Conservation (phyloP, 768 basidiomycete species). For the Tremella fuciformis region DNA sequence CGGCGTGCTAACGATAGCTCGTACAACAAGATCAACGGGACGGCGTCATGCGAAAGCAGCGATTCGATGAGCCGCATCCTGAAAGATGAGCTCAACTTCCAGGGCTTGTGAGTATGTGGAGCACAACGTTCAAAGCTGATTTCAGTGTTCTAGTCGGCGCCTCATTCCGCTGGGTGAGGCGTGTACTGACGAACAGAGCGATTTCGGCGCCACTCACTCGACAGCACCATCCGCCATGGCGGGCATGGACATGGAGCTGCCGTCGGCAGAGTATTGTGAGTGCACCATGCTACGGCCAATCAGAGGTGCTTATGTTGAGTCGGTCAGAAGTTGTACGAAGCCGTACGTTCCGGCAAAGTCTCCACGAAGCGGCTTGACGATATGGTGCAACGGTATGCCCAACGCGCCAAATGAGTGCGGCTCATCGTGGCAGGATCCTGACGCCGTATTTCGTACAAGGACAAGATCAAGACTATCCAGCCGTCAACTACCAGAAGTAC, state of each 20-base stretch:
- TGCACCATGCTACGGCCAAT: not conserved
- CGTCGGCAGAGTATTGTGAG: slow-evolving; percentile 34
- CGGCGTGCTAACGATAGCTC: slow-evolving; percentile 22
- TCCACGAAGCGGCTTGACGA: slow-evolving; percentile 39
- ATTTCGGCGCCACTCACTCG: slow-evolving; percentile 45
- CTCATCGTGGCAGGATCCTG: slow-evolving; percentile 32
- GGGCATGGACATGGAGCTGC: slow-evolving; percentile 49
- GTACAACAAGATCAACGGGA: slow-evolving; percentile 51
- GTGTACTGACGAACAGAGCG: slow-evolving; percentile 28
- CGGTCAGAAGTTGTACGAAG: slow-evolving; percentile 29
- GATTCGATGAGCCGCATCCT: slow-evolving; percentile 45
- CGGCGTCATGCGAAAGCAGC: slow-evolving; percentile 48
- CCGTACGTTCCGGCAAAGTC: slow-evolving; percentile 37
- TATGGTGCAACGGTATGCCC: slow-evolving; percentile 35
- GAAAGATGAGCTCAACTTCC: slow-evolving; percentile 51
- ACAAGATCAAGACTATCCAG: slow-evolving; percentile 64
- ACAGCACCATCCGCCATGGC: slow-evolving; percentile 29
- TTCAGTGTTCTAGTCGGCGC: not conserved
- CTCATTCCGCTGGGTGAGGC: not conserved
- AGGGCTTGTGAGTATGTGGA: slow-evolving; percentile 41
- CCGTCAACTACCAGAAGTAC: slow-evolving; percentile 55
- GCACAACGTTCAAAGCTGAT: not conserved
- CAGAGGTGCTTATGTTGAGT: slow-evolving; percentile 8
- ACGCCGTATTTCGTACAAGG: slow-evolving; percentile 57
- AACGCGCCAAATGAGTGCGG: not conserved